Base-by-base conservation (phyloP, 768 basidiomycete species). In the Pleurotus tuoliensis region DNA sequence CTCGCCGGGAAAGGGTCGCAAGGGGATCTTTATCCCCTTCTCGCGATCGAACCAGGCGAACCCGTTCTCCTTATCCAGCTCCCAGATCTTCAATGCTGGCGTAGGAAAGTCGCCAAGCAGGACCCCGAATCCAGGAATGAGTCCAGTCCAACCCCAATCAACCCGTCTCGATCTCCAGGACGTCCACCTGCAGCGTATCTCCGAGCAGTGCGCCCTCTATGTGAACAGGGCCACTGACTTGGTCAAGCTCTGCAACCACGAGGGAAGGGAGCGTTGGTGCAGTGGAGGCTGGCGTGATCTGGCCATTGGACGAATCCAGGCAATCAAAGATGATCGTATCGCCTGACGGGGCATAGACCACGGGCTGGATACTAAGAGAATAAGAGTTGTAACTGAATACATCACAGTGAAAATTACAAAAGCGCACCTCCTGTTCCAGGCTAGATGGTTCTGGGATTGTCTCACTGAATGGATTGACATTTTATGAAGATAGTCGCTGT, bases 281-380 rank as follows among this genome's bases (percentile, higher is more conserved):
- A 15, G 74, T 77, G 5, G 80, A 80, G 4, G 69, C 57, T 22
- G 75, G 63, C 0, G 73, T 78, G 56, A 86, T 72, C 66, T 86
- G 82, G 1, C 82, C 82, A 59, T 84, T 84, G 22, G 83, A 83
- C 2, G 77, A 83, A 63, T 86, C 83, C n/a, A 83, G 73, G 59
- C 83, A 86, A 62, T 83, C 81, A 61, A 85, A 83, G 22, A 73
- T 72, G 58, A 86, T 71, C 3, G 73, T 77, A 3, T 81, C 78
- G 13, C 83, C 84, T 1, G 83, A 84, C 44, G 74, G 58, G 47
- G 86, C 64, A 12, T 64, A 75, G 27, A 82, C 59, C 15, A 74
- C 74, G 0, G 84, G 84, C 12, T 75, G 71, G 41, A 86, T 82
- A 58, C 83, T 85, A 44, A 30, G 22, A 40, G 40, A 18, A 22